Evolutionary conservation across 371 early-diverging fungal genomes (phyloP).

Genomic region (Amoeboradix gromovi): DNA sequence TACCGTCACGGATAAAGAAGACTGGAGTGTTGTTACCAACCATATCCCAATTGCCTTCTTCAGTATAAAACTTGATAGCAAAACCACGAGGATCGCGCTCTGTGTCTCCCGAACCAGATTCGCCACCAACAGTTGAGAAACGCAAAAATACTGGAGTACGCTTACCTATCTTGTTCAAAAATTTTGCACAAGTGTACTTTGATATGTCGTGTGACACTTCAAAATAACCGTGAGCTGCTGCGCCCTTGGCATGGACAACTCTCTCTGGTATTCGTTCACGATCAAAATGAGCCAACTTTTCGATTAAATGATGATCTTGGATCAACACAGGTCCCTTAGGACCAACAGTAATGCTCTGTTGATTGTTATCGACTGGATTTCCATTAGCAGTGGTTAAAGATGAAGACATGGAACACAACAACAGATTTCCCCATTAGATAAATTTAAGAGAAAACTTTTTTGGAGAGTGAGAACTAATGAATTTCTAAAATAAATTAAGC

Average conservation of each 20-base stretch:
- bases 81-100: conserved; percentile 48
- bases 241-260: conserved; percentile 53
- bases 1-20: conserved; percentile 2
- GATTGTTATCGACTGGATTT: conserved; percentile 1
- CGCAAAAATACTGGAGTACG: conserved; percentile 43
- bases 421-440: too few species aligned
- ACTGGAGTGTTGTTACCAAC: conserved; percentile 23
- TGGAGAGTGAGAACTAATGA: too few species aligned
- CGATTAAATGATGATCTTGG: conserved; percentile 40
- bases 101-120: conserved; percentile 38
- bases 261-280: conserved; percentile 51
- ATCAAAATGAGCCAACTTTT: conserved; percentile 54
- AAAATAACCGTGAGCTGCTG: conserved; percentile 49
- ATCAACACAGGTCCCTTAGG: conserved; percentile 7
- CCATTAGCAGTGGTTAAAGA: conserved; percentile 1
- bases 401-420: too few species aligned
- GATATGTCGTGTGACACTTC: conserved; percentile 42
- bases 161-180: conserved; percentile 35
- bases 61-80: conserved; percentile 42
- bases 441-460: too few species aligned
- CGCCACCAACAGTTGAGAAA: conserved; percentile 51
- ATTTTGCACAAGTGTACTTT: conserved; percentile 36
- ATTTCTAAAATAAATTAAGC: too few species aligned
- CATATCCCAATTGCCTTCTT: conserved; percentile 45
- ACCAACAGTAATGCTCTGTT: not conserved